Conservation (phyloP, 2,329 filamentous ascomycete species). For the Xylaria sp. region DNA sequence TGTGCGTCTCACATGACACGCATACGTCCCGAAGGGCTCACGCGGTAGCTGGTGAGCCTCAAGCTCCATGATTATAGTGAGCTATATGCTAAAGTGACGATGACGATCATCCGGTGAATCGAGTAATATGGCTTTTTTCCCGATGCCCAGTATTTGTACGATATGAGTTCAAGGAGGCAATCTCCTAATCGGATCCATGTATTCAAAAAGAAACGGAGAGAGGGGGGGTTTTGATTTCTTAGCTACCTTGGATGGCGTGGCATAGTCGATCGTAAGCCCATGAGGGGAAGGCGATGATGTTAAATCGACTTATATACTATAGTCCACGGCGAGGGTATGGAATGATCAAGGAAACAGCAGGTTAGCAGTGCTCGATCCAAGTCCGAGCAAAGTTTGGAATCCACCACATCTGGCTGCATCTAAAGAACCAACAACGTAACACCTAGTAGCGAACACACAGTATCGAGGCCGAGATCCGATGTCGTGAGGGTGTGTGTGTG, state of each 20-base stretch:
- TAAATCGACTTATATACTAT: slow-evolving; percentile 15
- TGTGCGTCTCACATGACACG: slow-evolving; percentile 28
- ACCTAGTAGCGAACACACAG: neutral
- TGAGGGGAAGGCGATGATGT: slow-evolving; percentile 2
- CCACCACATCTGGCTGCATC: slow-evolving; percentile 16
- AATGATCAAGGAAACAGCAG: neutral
- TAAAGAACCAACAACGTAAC: neutral
- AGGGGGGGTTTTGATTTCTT: neutral
- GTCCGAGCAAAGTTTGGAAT: neutral
- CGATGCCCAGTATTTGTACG: slow-evolving; percentile 5
- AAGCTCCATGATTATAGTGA: slow-evolving; percentile 40
- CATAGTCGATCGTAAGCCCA: slow-evolving; percentile 27
- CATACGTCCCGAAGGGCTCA: slow-evolving; percentile 41
- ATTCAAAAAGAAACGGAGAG: slow-evolving; percentile 8
- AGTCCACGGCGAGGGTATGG: neutral
- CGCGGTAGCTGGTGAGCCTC: slow-evolving; percentile 38
- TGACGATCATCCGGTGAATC: slow-evolving; percentile 15
- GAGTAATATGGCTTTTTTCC: neutral
- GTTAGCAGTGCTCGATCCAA: slow-evolving; percentile 11
- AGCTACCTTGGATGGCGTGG: slow-evolving; percentile 15
- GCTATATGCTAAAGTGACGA: slow-evolving; percentile 5
- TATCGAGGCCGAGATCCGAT: neutral
- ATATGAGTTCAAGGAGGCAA: slow-evolving; percentile 19
- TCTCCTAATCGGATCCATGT: slow-evolving; percentile 32
- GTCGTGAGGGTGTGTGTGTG: neutral